Conservation (phyloP, 192 early-diverging fungal genomes). For the Entomortierella beljakovae region DNA sequence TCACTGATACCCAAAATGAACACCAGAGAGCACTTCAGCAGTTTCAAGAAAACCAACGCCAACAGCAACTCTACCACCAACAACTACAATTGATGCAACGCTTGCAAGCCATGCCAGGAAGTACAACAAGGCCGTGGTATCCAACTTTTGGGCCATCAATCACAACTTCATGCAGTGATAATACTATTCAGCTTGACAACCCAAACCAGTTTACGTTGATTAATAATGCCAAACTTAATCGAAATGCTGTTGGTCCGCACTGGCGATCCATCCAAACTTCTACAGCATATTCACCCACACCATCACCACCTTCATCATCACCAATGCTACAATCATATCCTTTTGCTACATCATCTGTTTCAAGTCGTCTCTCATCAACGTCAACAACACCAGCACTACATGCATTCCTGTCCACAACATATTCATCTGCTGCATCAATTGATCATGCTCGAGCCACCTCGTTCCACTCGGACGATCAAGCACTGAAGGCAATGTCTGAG, state of each 20-base stretch:
- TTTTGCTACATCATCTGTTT: neutral
- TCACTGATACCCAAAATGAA: slow-evolving; percentile 21
- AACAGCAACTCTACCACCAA: slow-evolving; percentile 40
- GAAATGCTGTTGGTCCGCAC: slow-evolving; percentile 43
- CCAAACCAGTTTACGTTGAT: slow-evolving; percentile 41
- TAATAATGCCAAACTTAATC: slow-evolving; percentile 38
- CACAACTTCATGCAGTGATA: slow-evolving; percentile 48
- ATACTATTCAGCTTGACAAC: slow-evolving; percentile 45
- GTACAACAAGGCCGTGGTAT: slow-evolving; percentile 50
- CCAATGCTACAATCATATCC: slow-evolving; percentile 20
- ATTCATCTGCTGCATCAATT: slow-evolving; percentile 36
- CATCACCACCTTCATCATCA: slow-evolving; percentile 29
- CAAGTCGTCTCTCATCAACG: neutral
- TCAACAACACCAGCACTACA: slow-evolving; percentile 23
- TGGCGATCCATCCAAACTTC: slow-evolving; percentile 49
- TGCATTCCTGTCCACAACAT: slow-evolving; percentile 19
- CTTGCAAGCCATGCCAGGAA: slow-evolving; percentile 36
- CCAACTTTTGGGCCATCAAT: slow-evolving; percentile 49
- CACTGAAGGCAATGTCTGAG: slow-evolving; percentile 5
- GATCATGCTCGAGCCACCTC: slow-evolving; percentile 46
- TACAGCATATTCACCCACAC: slow-evolving; percentile 36
- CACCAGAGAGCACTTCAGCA: slow-evolving; percentile 41
- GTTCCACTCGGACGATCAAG: slow-evolving; percentile 20
- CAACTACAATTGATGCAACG: slow-evolving; percentile 37
- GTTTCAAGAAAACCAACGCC: slow-evolving; percentile 34